A percentile compares a stretch with the other conserved stretches of the same genome.
phyloP scores from a whole-genome alignment of 441 rosid species.

The Erodium trifolium region DNA sequence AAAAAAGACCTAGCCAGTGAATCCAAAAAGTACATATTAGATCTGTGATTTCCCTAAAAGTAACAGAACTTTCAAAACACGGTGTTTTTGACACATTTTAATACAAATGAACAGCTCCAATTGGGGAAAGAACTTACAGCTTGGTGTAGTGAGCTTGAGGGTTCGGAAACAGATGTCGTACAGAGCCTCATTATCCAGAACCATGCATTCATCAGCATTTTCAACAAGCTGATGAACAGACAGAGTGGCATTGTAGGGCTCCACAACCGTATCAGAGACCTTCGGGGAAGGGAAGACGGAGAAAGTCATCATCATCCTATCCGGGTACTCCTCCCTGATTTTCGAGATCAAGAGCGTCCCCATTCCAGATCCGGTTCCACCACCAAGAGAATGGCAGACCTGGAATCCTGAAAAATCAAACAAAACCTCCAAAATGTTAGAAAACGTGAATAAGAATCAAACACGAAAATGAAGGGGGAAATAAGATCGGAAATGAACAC shows the following conservation, averaged over 20 bases:
- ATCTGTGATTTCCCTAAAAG: not conserved
- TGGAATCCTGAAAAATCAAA: slow-evolving; percentile 44
- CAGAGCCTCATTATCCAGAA: slow-evolving; percentile 67
- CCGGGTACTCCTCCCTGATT: slow-evolving; percentile 75
- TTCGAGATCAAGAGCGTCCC: slow-evolving; percentile 71
- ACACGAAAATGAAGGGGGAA: not conserved
- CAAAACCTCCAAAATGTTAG: not conserved
- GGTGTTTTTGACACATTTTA: too few species aligned
- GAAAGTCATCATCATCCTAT: slow-evolving; percentile 72
- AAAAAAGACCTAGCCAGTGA: too few species aligned
- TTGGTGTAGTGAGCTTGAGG: slow-evolving; percentile 67
- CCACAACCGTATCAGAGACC: slow-evolving; percentile 77
- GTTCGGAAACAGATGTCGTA: slow-evolving; percentile 78
- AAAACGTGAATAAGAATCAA: not conserved
- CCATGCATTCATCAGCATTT: slow-evolving; percentile 82
- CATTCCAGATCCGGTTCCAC: slow-evolving; percentile 82
- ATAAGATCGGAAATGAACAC: not conserved
- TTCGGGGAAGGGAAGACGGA: slow-evolving; percentile 71
- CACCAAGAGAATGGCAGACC: slow-evolving; percentile 72
- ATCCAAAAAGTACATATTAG: not conserved
- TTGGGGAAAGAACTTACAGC: slow-evolving; percentile 39
- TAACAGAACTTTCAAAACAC: too few species aligned
- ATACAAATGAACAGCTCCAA: not conserved
- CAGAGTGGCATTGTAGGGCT: slow-evolving; percentile 71
- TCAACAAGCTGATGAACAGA: slow-evolving; percentile 80